Evolutionary conservation across 306 rosid species (phyloP).

Genomic region (Trifolium fragiferum): DNA sequence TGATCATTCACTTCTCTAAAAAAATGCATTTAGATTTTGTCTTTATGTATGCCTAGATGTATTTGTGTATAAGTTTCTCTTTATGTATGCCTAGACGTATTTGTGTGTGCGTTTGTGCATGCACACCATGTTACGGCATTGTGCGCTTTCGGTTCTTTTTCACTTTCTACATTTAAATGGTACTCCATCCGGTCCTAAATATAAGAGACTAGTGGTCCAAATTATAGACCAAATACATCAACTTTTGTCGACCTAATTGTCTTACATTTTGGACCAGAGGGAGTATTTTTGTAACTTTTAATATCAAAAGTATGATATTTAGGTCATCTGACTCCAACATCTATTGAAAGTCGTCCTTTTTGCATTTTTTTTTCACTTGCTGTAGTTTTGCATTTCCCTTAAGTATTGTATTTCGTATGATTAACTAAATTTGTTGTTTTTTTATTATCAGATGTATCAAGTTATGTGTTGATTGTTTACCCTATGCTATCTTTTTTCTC

Average conservation of each 20-base stretch:
- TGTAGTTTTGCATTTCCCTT: conserved; percentile 16
- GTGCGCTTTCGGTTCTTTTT: neutral
- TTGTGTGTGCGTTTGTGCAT: neutral
- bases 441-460: conserved; percentile 24
- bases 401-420: conserved; percentile 14
- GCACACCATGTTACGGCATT: neutral
- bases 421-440: conserved; percentile 23
- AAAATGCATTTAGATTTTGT: neutral
- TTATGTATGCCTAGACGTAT: neutral
- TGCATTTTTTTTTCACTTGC: neutral
- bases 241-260: too few species aligned
- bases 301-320: neutral
- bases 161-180: conserved; percentile 5
- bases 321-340: conserved; percentile 3
- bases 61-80: neutral
- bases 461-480: conserved; percentile 38
- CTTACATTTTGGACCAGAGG: too few species aligned
- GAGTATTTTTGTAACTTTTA: neutral
- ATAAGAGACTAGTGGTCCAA: too few species aligned
- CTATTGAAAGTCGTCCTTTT: conserved; percentile 1
- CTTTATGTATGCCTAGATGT: neutral
- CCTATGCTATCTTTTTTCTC: conserved; percentile 39
- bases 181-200: neutral
- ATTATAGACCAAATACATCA: neutral
- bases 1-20: neutral